Conservation (phyloP, 495 filamentous ascomycete species). For the Symbiotaphrina buchneri region DNA sequence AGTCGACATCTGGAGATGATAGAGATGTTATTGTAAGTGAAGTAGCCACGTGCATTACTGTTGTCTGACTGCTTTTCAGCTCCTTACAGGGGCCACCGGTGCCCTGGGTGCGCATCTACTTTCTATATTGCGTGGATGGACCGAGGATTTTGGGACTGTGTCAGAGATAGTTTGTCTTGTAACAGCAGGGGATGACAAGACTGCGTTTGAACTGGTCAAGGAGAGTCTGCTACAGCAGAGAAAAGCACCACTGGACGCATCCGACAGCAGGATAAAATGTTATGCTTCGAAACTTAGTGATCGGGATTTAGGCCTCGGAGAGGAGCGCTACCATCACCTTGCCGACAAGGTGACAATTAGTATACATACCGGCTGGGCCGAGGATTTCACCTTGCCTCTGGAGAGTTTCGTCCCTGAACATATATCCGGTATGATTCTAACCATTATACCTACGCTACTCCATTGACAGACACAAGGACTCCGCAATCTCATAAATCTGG, state of each 20-base stretch:
- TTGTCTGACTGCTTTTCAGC: too few relatives aligned
- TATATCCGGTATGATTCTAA: slow-evolving; percentile 17
- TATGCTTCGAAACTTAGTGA: slow-evolving; percentile 12
- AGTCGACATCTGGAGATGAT: too few relatives aligned
- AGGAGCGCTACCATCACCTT: slow-evolving; percentile 15
- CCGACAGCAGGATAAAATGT: slow-evolving; percentile 5
- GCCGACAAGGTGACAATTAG: slow-evolving; percentile 20
- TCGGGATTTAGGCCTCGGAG: slow-evolving; percentile 20
- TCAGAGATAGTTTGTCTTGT: slow-evolving; percentile 29
- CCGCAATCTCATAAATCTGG: slow-evolving; percentile 29
- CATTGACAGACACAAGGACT: slow-evolving; percentile 7
- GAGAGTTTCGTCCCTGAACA: slow-evolving; percentile 31
- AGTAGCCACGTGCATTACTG: too few relatives aligned
- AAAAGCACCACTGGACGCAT: slow-evolving; percentile 4
- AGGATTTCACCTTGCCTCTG: slow-evolving; percentile 43
- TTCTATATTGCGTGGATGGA: slow-evolving; percentile 14
- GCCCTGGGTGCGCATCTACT: slow-evolving; percentile 35
- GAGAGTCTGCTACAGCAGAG: slow-evolving; percentile 16
- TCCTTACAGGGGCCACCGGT: slow-evolving; percentile 38
- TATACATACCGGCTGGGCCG: slow-evolving; percentile 49
- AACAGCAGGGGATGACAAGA: slow-evolving; percentile 20
- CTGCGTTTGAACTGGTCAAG: slow-evolving; percentile 23
- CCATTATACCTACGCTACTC: slow-evolving; percentile 1
- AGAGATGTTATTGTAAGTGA: too few relatives aligned
- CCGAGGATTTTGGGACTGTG: too few relatives aligned